Conservation (phyloP, 441 rosid genomes). For the Brassica hybrid region DNA sequence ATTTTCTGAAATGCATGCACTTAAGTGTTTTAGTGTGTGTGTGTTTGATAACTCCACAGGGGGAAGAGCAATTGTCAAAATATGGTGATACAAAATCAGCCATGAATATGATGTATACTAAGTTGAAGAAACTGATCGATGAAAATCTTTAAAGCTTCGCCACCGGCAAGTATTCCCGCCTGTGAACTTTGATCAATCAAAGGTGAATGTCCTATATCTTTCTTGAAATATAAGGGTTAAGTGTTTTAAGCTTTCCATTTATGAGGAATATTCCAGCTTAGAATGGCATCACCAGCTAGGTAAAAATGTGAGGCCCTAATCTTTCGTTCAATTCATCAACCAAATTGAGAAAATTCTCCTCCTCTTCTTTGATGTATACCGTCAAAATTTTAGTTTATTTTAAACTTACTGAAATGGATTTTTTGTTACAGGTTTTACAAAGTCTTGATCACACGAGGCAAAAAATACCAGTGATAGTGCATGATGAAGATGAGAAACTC, state of each 20-base stretch:
- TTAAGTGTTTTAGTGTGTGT: neutral
- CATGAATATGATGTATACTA: neutral
- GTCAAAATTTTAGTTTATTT: neutral
- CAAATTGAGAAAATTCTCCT: neutral
- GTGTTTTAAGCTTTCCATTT: no score
- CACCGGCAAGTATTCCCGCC: no score
- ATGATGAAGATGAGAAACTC: slow-evolving; percentile 53
- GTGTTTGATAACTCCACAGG: neutral
- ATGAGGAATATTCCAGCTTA: slow-evolving; percentile 56
- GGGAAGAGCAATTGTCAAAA: neutral
- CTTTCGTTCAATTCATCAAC: slow-evolving; percentile 48
- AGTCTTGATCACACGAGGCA: slow-evolving; percentile 57
- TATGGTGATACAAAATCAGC: neutral
- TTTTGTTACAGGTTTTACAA: slow-evolving; percentile 52
- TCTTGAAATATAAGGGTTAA: no score
- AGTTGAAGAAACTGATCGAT: no score
- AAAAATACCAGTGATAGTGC: slow-evolving; percentile 68
- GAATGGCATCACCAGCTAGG: slow-evolving; percentile 98
- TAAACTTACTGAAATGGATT: neutral
- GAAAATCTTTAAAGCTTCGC: no score
- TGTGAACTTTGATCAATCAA: no score
- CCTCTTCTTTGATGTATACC: neutral
- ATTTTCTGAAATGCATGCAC: neutral
- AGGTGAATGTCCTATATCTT: no score
- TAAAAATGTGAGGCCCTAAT: slow-evolving; percentile 87